phyloP scores from a whole-genome alignment of 805 yeast genomes.

The Saturnispora sanitii region DNA sequence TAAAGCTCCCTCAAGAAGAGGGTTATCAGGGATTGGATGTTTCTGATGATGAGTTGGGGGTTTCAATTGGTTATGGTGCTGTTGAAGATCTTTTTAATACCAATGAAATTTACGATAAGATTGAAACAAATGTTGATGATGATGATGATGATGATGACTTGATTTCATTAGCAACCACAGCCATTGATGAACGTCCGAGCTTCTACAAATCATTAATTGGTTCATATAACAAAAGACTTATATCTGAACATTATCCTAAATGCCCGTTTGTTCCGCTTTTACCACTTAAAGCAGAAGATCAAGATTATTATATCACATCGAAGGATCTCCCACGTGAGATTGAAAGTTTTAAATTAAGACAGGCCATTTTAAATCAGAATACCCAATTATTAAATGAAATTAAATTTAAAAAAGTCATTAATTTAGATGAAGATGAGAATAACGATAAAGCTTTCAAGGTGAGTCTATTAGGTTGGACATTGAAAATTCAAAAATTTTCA shows the following conservation, averaged over 20 bases:
- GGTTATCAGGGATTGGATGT: conserved; percentile 1
- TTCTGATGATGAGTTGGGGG: conserved; percentile 8
- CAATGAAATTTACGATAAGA: neutral
- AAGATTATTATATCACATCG: conserved; percentile 18
- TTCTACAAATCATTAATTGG: conserved; percentile 18
- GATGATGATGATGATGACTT: conserved; percentile 17
- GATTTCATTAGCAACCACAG: neutral
- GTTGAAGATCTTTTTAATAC: conserved; percentile 1
- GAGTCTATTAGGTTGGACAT: conserved; percentile 26
- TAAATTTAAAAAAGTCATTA: conserved; percentile 6
- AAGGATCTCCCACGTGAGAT: conserved; percentile 22
- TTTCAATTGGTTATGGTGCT: conserved; percentile 8
- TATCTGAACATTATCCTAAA: conserved; percentile 22
- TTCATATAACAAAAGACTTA: conserved; percentile 19
- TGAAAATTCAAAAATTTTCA: conserved; percentile 22
- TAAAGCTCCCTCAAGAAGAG: conserved; percentile 13
- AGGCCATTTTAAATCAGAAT: conserved; percentile 13
- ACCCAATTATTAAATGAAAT: conserved; percentile 11
- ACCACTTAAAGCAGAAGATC: conserved; percentile 15
- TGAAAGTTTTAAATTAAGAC: conserved; percentile 12
- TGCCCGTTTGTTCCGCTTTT: conserved; percentile 16
- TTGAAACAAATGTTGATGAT: neutral
- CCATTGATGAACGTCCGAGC: neutral
- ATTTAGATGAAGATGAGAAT: conserved; percentile 4
- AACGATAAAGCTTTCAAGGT: neutral